These are phyloP conservation scores for Fagopyrum homotropicum DNA, from an alignment of 148 eudicot genomes.

Conservation along the genomic window DNA sequence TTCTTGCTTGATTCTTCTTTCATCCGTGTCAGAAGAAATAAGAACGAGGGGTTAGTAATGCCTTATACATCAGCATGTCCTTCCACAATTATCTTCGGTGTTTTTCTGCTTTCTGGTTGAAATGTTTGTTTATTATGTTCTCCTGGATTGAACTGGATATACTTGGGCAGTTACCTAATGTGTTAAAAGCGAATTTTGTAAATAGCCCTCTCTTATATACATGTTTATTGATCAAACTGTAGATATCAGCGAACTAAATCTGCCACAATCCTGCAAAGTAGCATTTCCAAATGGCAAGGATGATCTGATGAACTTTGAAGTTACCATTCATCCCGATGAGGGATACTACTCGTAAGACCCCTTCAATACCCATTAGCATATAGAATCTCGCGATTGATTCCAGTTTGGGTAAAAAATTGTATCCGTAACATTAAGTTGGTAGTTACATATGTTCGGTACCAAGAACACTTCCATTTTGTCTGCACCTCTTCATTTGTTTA, in stretches of 20 bases:
- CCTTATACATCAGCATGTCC: not conserved
- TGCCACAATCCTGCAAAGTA: slow-evolving; percentile 61
- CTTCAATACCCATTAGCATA: not conserved
- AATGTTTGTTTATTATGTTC: not conserved
- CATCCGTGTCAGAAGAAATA: too few species aligned
- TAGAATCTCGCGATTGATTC: not conserved
- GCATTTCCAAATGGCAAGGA: slow-evolving; percentile 78
- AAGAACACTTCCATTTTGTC: not conserved
- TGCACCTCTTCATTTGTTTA: not conserved
- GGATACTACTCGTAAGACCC: slow-evolving; percentile 66
- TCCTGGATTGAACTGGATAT: not conserved
- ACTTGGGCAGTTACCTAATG: not conserved
- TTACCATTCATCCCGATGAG: slow-evolving; percentile 72
- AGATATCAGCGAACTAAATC: slow-evolving; percentile 82
- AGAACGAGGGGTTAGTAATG: too few species aligned
- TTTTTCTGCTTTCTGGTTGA: not conserved
- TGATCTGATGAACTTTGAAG: slow-evolving; percentile 87
- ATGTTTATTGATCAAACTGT: slow-evolving; percentile 15
- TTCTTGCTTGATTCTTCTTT: too few species aligned
- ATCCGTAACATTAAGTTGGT: not conserved
- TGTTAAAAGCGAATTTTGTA: not conserved
- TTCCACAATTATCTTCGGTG: not conserved
- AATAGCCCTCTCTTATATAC: not conserved
- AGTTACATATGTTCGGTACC: not conserved
- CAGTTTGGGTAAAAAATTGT: not conserved